Base-by-base conservation (phyloP, 805 yeast genomes). In the Jamesozyma gamospora region DNA sequence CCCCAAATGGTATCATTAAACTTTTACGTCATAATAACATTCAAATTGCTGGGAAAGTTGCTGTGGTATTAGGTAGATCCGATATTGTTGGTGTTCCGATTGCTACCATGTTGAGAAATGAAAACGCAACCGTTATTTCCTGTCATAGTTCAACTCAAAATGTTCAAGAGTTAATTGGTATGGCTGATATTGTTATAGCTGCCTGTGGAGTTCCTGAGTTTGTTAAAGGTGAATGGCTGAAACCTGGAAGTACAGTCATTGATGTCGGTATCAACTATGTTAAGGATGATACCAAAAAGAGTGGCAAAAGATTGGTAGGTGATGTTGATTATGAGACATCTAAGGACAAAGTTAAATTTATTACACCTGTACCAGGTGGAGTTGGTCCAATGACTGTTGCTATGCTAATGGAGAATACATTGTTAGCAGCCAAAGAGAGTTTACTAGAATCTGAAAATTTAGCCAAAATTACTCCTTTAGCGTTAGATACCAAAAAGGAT, bases 311-410 rank as follows among this genome's bases (percentile, higher is more conserved):
- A 56, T 68, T 90, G 58, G 95, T 85, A n/a, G 98, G 98, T 47
- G 98, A 90, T 60, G 96, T 86, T 33, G 96, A 88, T 53, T 90
- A 70, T 54, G 82, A 69, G 40, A 66, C 77, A 25, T 88, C 85
- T 40, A 62, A 70, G 41, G 62, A 65, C 29, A 72, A 68, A 47
- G 79, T 87, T 4, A 68, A 79, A 7, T 74, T 71, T 51, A 74
- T 92, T 46, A 88, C 97, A 5, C 98, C 98, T 14, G 98, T 90
- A 41, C 98, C 98, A 26, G 97, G 97, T 58, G 97, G 97, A 52
- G 97, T 90, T 46, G 98, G 98, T 31, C 98, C 98, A 48, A 90
- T 90, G 97, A 90, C 98, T 21, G 96, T 90, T 35, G 95, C 95
- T 31, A 87, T 88, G 96, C 75, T 90, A 44, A 74, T 88, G 46